Conservation (phyloP, 768 basidiomycete genomes). For the Agaricus bisporus region DNA sequence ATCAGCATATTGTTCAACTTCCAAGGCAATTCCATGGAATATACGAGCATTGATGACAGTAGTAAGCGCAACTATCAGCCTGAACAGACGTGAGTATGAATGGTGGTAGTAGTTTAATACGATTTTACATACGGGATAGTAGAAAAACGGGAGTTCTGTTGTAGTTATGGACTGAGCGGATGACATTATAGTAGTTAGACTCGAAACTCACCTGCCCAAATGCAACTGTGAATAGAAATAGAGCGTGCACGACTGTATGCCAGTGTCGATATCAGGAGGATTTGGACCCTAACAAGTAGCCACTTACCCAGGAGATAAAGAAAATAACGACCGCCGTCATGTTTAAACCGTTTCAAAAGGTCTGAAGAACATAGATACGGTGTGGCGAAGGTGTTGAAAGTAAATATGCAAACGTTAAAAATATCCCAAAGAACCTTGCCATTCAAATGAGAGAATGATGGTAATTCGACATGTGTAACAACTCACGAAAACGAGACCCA, state of each 20-base stretch:
- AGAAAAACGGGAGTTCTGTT: not conserved
- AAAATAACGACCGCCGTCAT: constrained; percentile 1
- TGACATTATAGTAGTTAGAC: not conserved
- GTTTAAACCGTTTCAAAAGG: not conserved
- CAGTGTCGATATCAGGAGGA: not conserved
- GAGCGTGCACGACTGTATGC: not conserved
- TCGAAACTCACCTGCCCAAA: not conserved
- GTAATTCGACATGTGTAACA: not conserved
- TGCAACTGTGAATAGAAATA: not conserved
- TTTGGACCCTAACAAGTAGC: not conserved
- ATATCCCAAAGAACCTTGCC: not conserved
- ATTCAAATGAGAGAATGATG: not conserved
- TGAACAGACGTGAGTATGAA: not conserved
- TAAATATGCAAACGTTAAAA: not conserved
- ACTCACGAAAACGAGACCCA: not conserved
- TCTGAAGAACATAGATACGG: not conserved
- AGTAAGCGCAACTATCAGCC: not conserved
- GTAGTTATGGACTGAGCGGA: not conserved
- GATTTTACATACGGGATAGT: not conserved
- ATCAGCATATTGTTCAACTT: not conserved
- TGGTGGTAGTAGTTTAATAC: too few relatives aligned
- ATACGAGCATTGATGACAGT: not conserved
- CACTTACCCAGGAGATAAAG: not conserved
- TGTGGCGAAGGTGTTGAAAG: not conserved
- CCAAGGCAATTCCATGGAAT: not conserved